phyloP scores from a whole-genome alignment of 202 grass and related monocot genomes.

The Musa balbisiana region DNA sequence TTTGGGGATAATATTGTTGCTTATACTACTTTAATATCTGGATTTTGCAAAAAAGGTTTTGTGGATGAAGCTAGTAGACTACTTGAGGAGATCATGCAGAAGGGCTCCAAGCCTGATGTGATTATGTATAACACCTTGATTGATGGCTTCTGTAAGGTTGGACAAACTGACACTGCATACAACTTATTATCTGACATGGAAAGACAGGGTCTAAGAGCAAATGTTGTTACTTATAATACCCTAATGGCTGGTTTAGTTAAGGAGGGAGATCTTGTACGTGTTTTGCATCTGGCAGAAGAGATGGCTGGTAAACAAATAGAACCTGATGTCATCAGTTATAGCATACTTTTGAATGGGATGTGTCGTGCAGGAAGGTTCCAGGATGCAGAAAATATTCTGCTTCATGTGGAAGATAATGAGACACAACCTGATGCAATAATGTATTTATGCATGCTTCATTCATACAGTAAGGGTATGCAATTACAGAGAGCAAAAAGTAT shows the following conservation, averaged over 20 bases:
- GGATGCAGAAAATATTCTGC: constrained; percentile 16
- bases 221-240: constrained; percentile 20
- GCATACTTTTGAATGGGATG: not conserved
- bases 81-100: constrained; percentile 18
- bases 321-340: constrained; percentile 13
- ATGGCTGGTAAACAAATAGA: constrained; percentile 5
- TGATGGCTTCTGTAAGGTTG: constrained; percentile 31
- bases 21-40: constrained; percentile 32
- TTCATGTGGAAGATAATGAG: constrained; percentile 3
- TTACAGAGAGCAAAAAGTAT: constrained; percentile 14
- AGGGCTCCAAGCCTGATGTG: constrained; percentile 21
- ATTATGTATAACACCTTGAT: constrained; percentile 29
- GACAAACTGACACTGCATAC: constrained; percentile 20
- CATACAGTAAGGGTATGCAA: constrained; percentile 12
- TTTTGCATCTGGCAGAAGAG: constrained; percentile 11
- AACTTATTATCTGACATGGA: constrained; percentile 24
- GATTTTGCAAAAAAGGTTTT: constrained; percentile 29
- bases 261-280: constrained; percentile 10
- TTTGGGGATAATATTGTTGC: constrained; percentile 16
- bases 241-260: constrained; percentile 3
- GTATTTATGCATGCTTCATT: constrained; percentile 13
- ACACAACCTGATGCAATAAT: not conserved
- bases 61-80: constrained; percentile 27
- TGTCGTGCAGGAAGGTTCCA: constrained; percentile 8
- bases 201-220: constrained; percentile 25